These are phyloP conservation scores for Calonectria hawksworthii DNA, from an alignment of 2,329 filamentous ascomycete species.

Conservation along the genomic window DNA sequence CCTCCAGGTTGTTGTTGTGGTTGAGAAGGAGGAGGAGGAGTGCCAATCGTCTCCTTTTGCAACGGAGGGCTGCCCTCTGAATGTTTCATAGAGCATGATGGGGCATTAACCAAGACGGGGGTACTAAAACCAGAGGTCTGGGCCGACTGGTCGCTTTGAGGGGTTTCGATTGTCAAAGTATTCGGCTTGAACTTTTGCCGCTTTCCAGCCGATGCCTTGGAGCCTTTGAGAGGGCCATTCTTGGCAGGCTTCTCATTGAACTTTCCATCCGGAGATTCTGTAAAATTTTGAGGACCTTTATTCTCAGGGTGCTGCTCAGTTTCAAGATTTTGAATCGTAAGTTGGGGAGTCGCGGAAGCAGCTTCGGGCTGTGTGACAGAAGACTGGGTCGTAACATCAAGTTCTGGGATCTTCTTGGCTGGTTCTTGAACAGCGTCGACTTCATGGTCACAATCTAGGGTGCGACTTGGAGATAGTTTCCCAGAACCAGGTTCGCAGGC, in stretches of 20 bases:
- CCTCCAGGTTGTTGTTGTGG: not conserved
- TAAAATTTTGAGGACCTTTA: not conserved
- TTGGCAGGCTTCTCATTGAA: not conserved
- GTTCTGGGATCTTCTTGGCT: not conserved
- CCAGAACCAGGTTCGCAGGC: slow-evolving; percentile 23
- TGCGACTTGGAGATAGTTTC: slow-evolving; percentile 18
- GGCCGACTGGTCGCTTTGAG: not conserved
- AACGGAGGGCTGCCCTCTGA: not conserved
- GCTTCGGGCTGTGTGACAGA: not conserved
- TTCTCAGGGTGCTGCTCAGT: not conserved
- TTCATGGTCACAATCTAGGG: not conserved
- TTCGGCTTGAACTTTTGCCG: not conserved
- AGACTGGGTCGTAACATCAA: not conserved
- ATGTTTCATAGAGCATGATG: not conserved
- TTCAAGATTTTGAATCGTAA: not conserved
- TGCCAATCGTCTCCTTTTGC: not conserved
- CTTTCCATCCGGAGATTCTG: too few relatives aligned
- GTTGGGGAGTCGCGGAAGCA: not conserved
- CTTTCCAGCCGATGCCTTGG: not conserved
- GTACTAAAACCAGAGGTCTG: slow-evolving; percentile 12
- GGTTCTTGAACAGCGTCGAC: slow-evolving; percentile 23
- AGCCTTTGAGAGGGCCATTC: not conserved
- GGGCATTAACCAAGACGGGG: not conserved
- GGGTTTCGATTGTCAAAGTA: not conserved
- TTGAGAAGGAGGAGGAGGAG: too few relatives aligned